A percentile compares a stretch with the other conserved stretches of the same genome.
phyloP scores from a whole-genome alignment of 192 early-diverging fungal genomes.

The Entomortierella chlamydospora region DNA sequence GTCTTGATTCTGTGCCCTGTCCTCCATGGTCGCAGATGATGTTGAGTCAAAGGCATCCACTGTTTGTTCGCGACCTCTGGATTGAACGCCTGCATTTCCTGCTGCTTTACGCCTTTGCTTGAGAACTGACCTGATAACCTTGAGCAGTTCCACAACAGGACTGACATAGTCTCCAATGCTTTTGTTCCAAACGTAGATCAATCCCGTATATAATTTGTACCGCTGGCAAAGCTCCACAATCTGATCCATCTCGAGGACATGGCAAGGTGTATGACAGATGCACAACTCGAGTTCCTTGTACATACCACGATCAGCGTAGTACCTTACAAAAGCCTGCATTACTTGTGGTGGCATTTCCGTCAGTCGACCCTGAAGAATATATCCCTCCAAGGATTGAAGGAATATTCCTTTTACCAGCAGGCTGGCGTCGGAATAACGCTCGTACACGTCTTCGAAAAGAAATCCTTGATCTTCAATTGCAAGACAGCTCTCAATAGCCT shows the following conservation, averaged over 20 bases:
- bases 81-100: neutral
- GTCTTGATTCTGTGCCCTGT: constrained; percentile 8
- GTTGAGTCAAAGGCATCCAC: neutral
- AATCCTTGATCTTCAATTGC: constrained; percentile 64
- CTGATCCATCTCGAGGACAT: constrained; percentile 68
- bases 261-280: constrained; percentile 68
- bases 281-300: constrained; percentile 61
- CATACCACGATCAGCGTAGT: constrained; percentile 58
- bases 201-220: constrained; percentile 64
- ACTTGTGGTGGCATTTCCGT: constrained; percentile 66
- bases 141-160: constrained; percentile 66
- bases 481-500: constrained; percentile 66
- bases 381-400: constrained; percentile 62
- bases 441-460: constrained; percentile 67
- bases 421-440: constrained; percentile 60
- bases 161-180: constrained; percentile 71
- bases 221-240: constrained; percentile 66
- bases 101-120: constrained; percentile 13
- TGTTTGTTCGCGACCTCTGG: neutral
- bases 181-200: constrained; percentile 72
- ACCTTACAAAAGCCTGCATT: constrained; percentile 68
- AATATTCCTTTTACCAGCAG: constrained; percentile 59
- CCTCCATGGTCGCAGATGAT: constrained; percentile 1
- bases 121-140: constrained; percentile 62
- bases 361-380: constrained; percentile 65